Base-by-base conservation (phyloP, 352 stramenopile species). In the Blastocystis hominis region DNA sequence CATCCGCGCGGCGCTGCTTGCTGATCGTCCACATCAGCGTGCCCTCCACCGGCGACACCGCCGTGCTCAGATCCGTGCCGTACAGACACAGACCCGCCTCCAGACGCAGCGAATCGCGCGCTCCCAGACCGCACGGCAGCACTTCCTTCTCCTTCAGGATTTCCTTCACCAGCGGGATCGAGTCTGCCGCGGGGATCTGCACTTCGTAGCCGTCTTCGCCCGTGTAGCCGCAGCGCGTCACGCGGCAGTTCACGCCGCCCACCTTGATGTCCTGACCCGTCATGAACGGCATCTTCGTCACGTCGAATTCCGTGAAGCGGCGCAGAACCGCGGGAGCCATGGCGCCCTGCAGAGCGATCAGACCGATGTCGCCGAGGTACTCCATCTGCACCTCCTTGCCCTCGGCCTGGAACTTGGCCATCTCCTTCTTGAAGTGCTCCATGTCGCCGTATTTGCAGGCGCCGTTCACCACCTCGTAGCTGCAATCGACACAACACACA, bases 171-270 rank as follows among this genome's bases (percentile, higher is more conserved):
- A 95, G 91, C 6, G 91, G 89, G 4, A 92, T 88, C 44, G 92
- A 92, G 68, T 91, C 50, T 42, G 91, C 91, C 6, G 89, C 89
- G 20, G 92, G 90, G 30, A 92, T 89, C 20, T 94, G 95, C 75
- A 99, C 93, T 91, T 99, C 96, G 86, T 98, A 99, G 24, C 97
- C 97, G 90, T 99, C 97, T 90, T 99, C 97, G 40, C 96, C 97
- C 44, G 97, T 99, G 93, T 98, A 99, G 10, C 97, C 96, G 90
- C 96, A 99, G 88, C 96, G 95, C 17, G 93, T 96, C 61, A 97
- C 88, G 47, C 89, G 81, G 86, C 88, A 90, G 53, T 96, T 92
- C 53, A 94, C 77, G n/a, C 91, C 91, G 88, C 94, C 92, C 46
- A 98, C 90, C 0, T 93, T 93, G 24, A 53, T 56, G 44, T 89